These are phyloP conservation scores for Lipomyces orientalis DNA, from an alignment of 805 yeast species.

Conservation along the genomic window DNA sequence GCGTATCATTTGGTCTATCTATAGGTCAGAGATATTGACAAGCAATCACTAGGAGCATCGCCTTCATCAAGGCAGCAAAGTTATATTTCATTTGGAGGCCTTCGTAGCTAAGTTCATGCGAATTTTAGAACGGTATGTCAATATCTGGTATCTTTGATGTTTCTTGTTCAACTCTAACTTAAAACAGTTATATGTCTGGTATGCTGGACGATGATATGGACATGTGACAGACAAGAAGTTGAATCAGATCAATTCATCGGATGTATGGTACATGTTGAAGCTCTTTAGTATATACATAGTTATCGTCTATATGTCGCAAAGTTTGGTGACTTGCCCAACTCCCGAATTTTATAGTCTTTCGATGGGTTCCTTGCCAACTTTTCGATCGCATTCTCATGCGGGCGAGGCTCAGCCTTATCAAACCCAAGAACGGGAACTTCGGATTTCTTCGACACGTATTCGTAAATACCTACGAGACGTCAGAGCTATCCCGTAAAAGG, in stretches of 20 bases:
- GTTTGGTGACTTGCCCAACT: slow-evolving; percentile 50
- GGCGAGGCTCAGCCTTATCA: slow-evolving; percentile 50
- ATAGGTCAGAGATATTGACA: neutral
- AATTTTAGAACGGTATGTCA: slow-evolving; percentile 53
- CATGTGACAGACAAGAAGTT: neutral
- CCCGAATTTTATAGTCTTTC: slow-evolving; percentile 62
- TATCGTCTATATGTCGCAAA: slow-evolving; percentile 18
- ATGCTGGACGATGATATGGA: neutral
- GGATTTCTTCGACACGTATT: slow-evolving; percentile 17
- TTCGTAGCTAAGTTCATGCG: slow-evolving; percentile 90
- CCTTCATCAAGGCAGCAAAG: slow-evolving; percentile 81
- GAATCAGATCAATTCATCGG: neutral
- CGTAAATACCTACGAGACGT: slow-evolving; percentile 16
- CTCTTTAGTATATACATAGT: neutral
- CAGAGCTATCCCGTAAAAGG: neutral
- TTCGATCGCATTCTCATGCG: slow-evolving; percentile 58
- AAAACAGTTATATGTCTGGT: neutral
- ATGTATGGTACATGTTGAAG: neutral
- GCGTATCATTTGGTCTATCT: neutral
- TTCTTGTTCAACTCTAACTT: neutral
- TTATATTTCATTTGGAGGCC: slow-evolving; percentile 94
- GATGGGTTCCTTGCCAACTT: slow-evolving; percentile 65
- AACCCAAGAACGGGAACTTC: slow-evolving; percentile 22
- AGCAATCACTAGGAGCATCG: slow-evolving; percentile 75
- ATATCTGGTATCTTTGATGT: neutral